Conservation (phyloP, 345 rosid species). For the Syzygium jambos region DNA sequence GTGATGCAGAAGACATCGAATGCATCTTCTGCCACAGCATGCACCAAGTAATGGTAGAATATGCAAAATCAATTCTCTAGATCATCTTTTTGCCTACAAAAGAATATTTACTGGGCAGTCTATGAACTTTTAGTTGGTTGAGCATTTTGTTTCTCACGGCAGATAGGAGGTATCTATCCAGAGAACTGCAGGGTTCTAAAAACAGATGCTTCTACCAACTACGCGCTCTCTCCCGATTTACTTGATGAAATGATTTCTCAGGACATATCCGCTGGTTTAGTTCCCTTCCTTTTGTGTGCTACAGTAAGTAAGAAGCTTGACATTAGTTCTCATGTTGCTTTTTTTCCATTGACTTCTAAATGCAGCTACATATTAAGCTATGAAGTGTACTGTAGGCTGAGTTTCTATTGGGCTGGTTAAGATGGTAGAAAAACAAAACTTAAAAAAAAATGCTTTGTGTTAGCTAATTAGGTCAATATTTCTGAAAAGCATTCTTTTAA, state of each 20-base stretch:
- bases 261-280: conserved; percentile 60
- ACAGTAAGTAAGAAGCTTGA: conserved; percentile 37
- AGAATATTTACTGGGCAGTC: background rate
- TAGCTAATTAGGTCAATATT: background rate
- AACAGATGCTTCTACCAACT: conserved; percentile 62
- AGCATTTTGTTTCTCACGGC: conserved; percentile 1
- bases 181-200: conserved; percentile 65
- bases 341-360: background rate
- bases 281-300: conserved; percentile 80
- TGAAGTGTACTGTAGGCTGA: background rate
- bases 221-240: conserved; percentile 48
- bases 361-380: background rate
- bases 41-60: background rate
- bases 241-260: conserved; percentile 50
- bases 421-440: background rate
- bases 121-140: background rate
- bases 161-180: conserved; percentile 74
- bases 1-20: background rate
- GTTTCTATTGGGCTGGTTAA: background rate
- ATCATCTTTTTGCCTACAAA: background rate
- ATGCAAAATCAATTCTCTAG: background rate
- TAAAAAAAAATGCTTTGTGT: background rate
- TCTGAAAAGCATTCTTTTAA: background rate
- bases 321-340: background rate
- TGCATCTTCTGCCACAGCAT: background rate